Evolutionary conservation across 2,329 filamentous ascomycete species (phyloP), one percentile per base, ranked within the genome.

Genomic region (Madurella fahalii): DNA sequence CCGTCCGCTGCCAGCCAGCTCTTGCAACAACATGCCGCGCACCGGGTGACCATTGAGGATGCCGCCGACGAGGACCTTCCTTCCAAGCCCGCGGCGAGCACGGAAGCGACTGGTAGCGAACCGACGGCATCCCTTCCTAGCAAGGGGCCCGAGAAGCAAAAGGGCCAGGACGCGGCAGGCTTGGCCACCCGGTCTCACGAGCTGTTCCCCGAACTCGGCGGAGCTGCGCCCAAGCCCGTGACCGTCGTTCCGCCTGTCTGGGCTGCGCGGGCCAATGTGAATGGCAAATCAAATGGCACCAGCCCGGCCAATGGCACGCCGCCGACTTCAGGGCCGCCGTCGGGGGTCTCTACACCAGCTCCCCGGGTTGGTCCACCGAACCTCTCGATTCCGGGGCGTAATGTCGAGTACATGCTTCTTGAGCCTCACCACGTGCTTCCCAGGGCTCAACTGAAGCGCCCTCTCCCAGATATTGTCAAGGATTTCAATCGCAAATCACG

Each of bases 401-500:
- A 91, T 71, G 84, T 85, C 62, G 90, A 95, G 71, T 81, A 82
- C 40, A 83, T 95, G 61, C 80, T 83, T 25, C 80, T 96, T 56
- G 84, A 87, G 52, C 84, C 87, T 9, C 82, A 85, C 44, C 86
- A 94, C 68, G 82, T 97, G 68, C 80, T 89, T 45, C 86, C 90
- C 16, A 83, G 87, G 42, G 77, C 76, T 56, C 85, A 95, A 69
- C 77, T 96, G 66, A 95, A 89, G 78, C 90, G 90, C 63, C 90
- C 93, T 8, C 79, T 96, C 49, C 77, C 84, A 32, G 93, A 97
- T 62, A 86, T 94, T 61, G 77, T 96, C 67, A 89, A 90, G 69
- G 91, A 96, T 61, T 89, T 97, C 73, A 96, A 95, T 74, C 89
- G 87, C 73, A 89, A 87, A 68, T 95, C 90, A 57, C 91, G 93